Conservation (phyloP, 2,329 filamentous ascomycete genomes). For the Neonectria faginata region DNA sequence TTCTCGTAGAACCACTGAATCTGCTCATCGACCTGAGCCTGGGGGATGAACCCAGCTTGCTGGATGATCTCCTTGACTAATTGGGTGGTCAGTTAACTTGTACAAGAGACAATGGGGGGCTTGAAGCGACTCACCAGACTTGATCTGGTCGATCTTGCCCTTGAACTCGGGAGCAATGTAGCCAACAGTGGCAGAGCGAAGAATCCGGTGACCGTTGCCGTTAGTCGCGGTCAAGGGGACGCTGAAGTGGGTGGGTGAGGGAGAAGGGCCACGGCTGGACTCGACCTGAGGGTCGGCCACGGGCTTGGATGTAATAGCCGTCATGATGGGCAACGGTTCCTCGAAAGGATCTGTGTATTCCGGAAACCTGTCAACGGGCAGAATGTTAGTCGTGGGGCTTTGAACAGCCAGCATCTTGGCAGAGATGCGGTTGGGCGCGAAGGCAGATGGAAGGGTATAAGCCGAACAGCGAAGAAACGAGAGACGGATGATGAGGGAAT, state of each 20-base stretch:
- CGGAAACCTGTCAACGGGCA: conserved; percentile 56
- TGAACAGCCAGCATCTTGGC: conserved; percentile 53
- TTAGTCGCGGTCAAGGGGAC: conserved; percentile 67
- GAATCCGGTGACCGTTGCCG: conserved; percentile 75
- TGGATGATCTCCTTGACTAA: conserved; percentile 84
- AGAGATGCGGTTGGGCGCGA: conserved; percentile 28
- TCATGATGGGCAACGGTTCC: conserved; percentile 48
- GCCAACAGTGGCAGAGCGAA: conserved; percentile 90
- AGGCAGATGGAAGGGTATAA: conserved; percentile 26
- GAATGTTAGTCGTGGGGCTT: conserved; percentile 56
- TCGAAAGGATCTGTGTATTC: conserved; percentile 58
- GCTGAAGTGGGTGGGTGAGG: conserved; percentile 87
- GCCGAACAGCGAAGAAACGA: conserved; percentile 29
- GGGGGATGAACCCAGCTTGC: conserved; percentile 86
- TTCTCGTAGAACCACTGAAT: conserved; percentile 98
- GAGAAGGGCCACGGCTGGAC: conserved; percentile 77
- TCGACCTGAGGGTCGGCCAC: conserved; percentile 56
- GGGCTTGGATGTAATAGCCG: conserved; percentile 54
- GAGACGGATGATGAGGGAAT: conserved; percentile 21
- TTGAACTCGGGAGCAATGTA: conserved; percentile 96
- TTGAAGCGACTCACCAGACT: conserved; percentile 68
- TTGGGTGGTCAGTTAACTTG: conserved; percentile 24
- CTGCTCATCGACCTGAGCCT: conserved; percentile 84
- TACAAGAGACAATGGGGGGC: background rate
- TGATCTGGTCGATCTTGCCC: conserved; percentile 92